Conservation (phyloP, 306 rosid genomes). For the Glycyrrhiza uralensis region DNA sequence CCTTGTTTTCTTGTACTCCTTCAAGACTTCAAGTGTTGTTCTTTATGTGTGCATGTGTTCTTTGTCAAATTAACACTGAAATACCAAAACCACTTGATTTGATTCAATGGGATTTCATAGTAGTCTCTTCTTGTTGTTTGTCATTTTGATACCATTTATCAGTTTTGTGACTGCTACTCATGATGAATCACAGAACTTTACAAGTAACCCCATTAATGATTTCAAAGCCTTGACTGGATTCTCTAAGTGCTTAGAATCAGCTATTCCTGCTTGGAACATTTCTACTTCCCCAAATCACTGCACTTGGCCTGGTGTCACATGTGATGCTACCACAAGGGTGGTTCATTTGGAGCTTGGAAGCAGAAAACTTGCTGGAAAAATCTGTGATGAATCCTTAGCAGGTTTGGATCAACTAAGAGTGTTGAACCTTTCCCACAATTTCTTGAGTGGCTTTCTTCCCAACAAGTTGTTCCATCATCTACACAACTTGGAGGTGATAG, state of each 20-base stretch:
- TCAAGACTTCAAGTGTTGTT: not conserved
- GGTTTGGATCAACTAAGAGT: slow-evolving; percentile 29
- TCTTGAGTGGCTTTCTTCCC: slow-evolving; percentile 21
- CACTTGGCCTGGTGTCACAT: slow-evolving; percentile 34
- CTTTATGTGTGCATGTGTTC: not conserved
- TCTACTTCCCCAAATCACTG: not conserved
- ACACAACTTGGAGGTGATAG: slow-evolving; percentile 26
- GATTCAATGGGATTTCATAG: not conserved
- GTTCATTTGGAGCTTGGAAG: slow-evolving; percentile 24
- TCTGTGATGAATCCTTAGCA: slow-evolving; percentile 24
- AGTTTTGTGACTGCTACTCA: not conserved
- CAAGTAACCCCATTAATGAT: slow-evolving; percentile 11
- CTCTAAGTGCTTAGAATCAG: slow-evolving; percentile 22
- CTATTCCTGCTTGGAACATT: slow-evolving; percentile 13
- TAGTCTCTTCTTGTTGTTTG: not conserved
- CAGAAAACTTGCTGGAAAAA: slow-evolving; percentile 15
- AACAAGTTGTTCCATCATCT: slow-evolving; percentile 16
- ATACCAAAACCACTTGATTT: not conserved
- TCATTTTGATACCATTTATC: not conserved
- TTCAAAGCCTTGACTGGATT: slow-evolving; percentile 29
- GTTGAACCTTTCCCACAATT: slow-evolving; percentile 29
- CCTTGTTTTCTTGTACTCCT: not conserved
- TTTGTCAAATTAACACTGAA: not conserved
- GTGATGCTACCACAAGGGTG: slow-evolving; percentile 10
- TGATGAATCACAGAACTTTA: slow-evolving; percentile 10